Evolutionary conservation across 768 basidiomycete genomes (phyloP), one percentile per base, ranked within the genome.

Genomic region (Lepiota brunneoincarnata): DNA sequence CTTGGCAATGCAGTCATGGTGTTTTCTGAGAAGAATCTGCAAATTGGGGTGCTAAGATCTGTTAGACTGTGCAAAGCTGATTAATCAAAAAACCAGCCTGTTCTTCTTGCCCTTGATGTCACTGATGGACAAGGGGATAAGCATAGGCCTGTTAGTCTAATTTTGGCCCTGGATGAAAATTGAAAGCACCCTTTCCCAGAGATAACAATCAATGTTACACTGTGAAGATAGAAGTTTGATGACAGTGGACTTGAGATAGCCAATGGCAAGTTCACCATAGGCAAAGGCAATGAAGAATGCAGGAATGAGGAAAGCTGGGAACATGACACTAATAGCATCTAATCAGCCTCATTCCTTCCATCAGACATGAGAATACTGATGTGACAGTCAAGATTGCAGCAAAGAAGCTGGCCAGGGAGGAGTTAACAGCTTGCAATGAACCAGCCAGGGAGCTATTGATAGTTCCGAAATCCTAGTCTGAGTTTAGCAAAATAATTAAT

Each of bases 231-330:
- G n/a, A n/a, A n/a, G n/a, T n/a, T n/a, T n/a, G n/a, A n/a, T n/a
- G n/a, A n/a, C n/a, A n/a, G n/a, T n/a, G n/a, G n/a, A n/a, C n/a
- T 84, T 84, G 49, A 90, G 72, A 66, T 91, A 91, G 1, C 87
- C 87, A 49, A 87, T 73, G 1, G 87, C 82, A n/a, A 91, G 73
- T 28, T 77, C 67, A 41, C 83, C 84, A 63, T 95, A 95, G 20
- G 83, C 76, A 58, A 77, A 83, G 1, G 88, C 90, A 36, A 97
- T 84, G 56, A 91, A 59, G 9, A 75, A 58, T 0, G 90, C 91
- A 0, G 93, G 92, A 28, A 94, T 55, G 18, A 94, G 70, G 79
- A 96, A 97, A 49, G 77, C 75, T 0, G 94, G 94, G 66, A 95
- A 90, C 26, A 96, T 76, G 23, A 83, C 54, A 58, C 89, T 82